These are phyloP conservation scores for Cetradonia linearis DNA, from an alignment of 495 filamentous ascomycete species.

Conservation along the genomic window DNA sequence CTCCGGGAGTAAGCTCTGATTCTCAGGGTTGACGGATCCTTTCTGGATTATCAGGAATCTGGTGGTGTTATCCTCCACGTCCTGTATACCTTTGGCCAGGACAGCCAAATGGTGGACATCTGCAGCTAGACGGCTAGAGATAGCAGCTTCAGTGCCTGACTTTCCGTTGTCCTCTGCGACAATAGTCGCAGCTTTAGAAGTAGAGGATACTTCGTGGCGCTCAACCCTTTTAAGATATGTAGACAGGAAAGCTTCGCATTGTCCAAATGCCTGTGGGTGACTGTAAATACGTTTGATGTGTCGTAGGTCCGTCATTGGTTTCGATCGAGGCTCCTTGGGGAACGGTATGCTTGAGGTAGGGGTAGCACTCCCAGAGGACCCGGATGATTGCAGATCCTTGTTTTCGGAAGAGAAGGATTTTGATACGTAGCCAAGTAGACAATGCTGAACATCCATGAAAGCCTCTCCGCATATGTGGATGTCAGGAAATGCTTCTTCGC, in stretches of 20 bases:
- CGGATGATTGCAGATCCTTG: constrained; percentile 25
- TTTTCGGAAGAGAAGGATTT: constrained; percentile 25
- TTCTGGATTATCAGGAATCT: constrained; percentile 71
- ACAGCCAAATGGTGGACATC: constrained; percentile 53
- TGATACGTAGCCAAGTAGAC: constrained; percentile 50
- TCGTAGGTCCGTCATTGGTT: constrained; percentile 32
- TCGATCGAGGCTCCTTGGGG: constrained; percentile 25
- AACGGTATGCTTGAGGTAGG: constrained; percentile 22
- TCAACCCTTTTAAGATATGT: constrained; percentile 58
- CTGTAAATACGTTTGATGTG: constrained; percentile 62
- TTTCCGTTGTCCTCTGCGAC: constrained; percentile 45
- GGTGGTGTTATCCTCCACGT: constrained; percentile 73
- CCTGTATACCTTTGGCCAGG: constrained; percentile 69
- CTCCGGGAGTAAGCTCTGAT: constrained; percentile 5
- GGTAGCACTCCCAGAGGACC: constrained; percentile 30
- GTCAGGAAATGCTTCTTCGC: constrained; percentile 46
- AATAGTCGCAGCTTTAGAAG: constrained; percentile 69
- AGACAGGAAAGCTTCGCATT: constrained; percentile 69
- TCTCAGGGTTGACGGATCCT: constrained; percentile 19
- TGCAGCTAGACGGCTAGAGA: constrained; percentile 66
- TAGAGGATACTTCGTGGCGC: constrained; percentile 76
- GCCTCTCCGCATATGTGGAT: constrained; percentile 67
- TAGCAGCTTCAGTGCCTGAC: constrained; percentile 57
- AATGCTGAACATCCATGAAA: constrained; percentile 80
- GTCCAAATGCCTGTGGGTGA: constrained; percentile 90